Conservation (phyloP, 2,329 filamentous ascomycete genomes). For the Exophiala xenobiotica region DNA sequence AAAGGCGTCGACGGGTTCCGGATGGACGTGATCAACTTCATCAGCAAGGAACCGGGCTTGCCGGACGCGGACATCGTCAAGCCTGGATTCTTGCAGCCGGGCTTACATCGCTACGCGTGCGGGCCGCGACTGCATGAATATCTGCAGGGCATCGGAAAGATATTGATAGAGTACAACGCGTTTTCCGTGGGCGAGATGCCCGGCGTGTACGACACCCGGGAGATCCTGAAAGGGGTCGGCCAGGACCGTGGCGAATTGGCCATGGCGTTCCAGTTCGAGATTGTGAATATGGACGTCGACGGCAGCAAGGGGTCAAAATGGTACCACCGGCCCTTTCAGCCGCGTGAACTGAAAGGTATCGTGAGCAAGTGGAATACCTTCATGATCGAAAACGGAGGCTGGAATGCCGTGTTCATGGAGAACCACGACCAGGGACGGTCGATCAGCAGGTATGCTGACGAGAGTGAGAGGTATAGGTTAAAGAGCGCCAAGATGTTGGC, state of each 20-base stretch:
- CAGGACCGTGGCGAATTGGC: conserved; percentile 38
- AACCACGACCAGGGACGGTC: conserved; percentile 63
- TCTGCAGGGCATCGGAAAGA: conserved; percentile 38
- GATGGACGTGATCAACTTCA: conserved; percentile 72
- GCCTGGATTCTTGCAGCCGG: conserved; percentile 50
- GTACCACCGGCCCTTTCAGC: conserved; percentile 44
- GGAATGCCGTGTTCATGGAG: conserved; percentile 62
- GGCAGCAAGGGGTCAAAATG: conserved; percentile 41
- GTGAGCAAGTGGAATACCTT: conserved; percentile 54
- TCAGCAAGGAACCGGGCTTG: conserved; percentile 60
- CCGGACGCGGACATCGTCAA: conserved; percentile 48
- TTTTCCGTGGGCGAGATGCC: conserved; percentile 45
- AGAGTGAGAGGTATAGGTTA: conserved; percentile 46
- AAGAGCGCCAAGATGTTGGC: conserved; percentile 56
- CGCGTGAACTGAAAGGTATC: conserved; percentile 51
- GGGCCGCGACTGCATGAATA: conserved; percentile 41
- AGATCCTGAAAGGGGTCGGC: conserved; percentile 39
- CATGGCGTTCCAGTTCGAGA: conserved; percentile 45
- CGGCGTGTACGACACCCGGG: conserved; percentile 34
- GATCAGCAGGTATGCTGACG: conserved; percentile 53
- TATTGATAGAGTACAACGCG: conserved; percentile 38
- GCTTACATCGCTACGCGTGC: conserved; percentile 38
- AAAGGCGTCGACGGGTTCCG: conserved; percentile 71
- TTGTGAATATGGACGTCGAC: conserved; percentile 34
- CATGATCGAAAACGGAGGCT: conserved; percentile 49